These are phyloP conservation scores for Diplocarpon rosae DNA, from an alignment of 2,329 filamentous ascomycete genomes.

Conservation along the genomic window DNA sequence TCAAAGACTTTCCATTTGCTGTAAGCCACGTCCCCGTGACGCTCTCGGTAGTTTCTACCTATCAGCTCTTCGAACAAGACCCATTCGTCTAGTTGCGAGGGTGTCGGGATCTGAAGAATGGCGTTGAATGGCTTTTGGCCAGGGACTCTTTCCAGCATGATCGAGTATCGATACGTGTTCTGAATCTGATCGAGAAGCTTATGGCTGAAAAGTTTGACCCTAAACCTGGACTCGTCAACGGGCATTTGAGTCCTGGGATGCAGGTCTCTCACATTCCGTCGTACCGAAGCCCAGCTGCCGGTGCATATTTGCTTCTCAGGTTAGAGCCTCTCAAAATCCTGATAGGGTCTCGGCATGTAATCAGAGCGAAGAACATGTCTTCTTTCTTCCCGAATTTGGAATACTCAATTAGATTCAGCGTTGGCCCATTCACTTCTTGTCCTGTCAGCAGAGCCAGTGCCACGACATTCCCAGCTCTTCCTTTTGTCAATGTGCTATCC, in stretches of 20 bases:
- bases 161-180: slow-evolving; percentile 33
- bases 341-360: slow-evolving; percentile 35
- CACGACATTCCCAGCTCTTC: slow-evolving; percentile 34
- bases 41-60: slow-evolving; percentile 29
- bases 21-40: slow-evolving; percentile 30
- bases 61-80: slow-evolving; percentile 36
- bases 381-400: slow-evolving; percentile 32
- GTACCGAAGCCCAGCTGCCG: slow-evolving; percentile 42
- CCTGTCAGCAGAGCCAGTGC: slow-evolving; percentile 42
- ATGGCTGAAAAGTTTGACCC: slow-evolving; percentile 36
- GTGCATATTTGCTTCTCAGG: slow-evolving; percentile 41
- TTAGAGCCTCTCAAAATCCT: slow-evolving; percentile 41
- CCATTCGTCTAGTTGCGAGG: slow-evolving; percentile 48
- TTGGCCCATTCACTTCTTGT: slow-evolving; percentile 34
- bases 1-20: slow-evolving; percentile 10
- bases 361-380: slow-evolving; percentile 38
- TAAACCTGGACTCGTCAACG: slow-evolving; percentile 32
- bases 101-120: slow-evolving; percentile 36
- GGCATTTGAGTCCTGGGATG: neutral
- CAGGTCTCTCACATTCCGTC: slow-evolving; percentile 41
- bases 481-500: slow-evolving; percentile 35
- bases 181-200: slow-evolving; percentile 30
- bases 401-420: slow-evolving; percentile 32
- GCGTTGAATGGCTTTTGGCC: slow-evolving; percentile 34
- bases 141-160: slow-evolving; percentile 36